phyloP scores from a whole-genome alignment of 768 basidiomycete genomes.

The Mycena rosella region DNA sequence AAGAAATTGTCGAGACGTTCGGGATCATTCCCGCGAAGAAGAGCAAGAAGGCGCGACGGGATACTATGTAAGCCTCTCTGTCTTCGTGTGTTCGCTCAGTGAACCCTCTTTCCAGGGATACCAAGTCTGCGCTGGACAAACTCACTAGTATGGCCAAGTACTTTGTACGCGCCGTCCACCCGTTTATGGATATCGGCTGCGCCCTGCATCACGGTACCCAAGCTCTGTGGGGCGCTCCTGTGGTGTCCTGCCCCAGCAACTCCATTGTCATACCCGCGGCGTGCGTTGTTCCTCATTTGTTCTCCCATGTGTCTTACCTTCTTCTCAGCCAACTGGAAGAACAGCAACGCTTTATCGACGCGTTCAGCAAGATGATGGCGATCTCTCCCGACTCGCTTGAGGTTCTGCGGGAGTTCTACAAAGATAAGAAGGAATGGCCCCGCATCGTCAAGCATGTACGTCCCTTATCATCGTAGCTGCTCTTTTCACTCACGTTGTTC shows the following conservation, averaged over 20 bases:
- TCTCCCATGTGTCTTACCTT: no score
- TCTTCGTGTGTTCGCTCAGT: no score
- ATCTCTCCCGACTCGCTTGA: not conserved
- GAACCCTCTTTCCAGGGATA: not conserved
- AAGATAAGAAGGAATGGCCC: not conserved
- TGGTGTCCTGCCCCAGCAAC: not conserved
- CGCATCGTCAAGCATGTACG: not conserved
- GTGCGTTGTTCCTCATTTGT: not conserved
- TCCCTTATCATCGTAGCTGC: no score
- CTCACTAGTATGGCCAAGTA: not conserved
- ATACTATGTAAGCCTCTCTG: not conserved
- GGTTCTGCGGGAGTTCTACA: not conserved
- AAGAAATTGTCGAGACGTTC: not conserved
- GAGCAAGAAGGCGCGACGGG: not conserved
- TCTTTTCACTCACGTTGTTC: no score
- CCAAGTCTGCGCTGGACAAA: not conserved
- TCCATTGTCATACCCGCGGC: not conserved
- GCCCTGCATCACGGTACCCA: not conserved
- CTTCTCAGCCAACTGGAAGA: not conserved
- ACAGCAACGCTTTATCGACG: not conserved
- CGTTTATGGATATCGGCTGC: not conserved
- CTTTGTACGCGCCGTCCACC: not conserved
- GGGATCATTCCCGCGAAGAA: not conserved
- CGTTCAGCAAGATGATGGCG: slow-evolving; percentile 1
- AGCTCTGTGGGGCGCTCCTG: not conserved